phyloP scores from a whole-genome alignment of 163 green algal genomes.

The Coccomyxa subellipsoidea region DNA sequence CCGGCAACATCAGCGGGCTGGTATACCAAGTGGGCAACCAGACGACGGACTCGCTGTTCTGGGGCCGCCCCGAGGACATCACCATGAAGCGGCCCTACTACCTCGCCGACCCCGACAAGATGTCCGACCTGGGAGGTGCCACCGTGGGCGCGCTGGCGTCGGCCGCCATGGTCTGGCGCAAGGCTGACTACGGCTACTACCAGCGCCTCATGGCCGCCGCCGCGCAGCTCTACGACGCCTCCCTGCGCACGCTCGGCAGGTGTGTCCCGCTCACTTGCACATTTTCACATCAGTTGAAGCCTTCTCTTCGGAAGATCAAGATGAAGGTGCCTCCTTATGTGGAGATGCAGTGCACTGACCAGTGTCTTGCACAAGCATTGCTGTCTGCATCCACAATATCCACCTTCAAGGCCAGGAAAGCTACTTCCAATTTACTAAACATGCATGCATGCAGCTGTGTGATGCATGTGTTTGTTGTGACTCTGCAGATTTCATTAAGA shows the following conservation, averaged over 20 bases:
- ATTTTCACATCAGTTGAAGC: neutral
- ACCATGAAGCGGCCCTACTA: constrained; percentile 1
- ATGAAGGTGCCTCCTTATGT: too few species aligned
- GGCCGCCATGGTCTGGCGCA: constrained; percentile 13
- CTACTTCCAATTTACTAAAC: too few species aligned
- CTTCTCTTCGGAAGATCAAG: too few species aligned
- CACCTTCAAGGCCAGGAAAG: too few species aligned
- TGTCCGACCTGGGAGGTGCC: constrained; percentile 33
- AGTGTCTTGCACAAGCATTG: too few species aligned
- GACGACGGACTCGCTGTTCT: constrained; percentile 42
- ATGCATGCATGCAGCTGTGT: too few species aligned
- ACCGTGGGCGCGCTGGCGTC: constrained; percentile 22
- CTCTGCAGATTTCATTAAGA: too few species aligned
- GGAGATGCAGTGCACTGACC: too few species aligned
- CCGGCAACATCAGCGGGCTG: constrained; percentile 7
- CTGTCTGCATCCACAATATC: too few species aligned
- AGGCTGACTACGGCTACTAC: constrained; percentile 22
- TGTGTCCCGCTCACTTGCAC: neutral
- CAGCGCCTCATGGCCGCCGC: constrained; percentile 21
- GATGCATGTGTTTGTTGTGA: too few species aligned
- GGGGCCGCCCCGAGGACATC: constrained; percentile 55
- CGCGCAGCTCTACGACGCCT: constrained; percentile 12
- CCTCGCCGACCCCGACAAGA: neutral
- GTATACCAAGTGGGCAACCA: constrained; percentile 48
- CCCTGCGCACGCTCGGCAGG: neutral